Evolutionary conservation across 495 filamentous ascomycete species (phyloP).

Genomic region (Xylaria flabelliformis): DNA sequence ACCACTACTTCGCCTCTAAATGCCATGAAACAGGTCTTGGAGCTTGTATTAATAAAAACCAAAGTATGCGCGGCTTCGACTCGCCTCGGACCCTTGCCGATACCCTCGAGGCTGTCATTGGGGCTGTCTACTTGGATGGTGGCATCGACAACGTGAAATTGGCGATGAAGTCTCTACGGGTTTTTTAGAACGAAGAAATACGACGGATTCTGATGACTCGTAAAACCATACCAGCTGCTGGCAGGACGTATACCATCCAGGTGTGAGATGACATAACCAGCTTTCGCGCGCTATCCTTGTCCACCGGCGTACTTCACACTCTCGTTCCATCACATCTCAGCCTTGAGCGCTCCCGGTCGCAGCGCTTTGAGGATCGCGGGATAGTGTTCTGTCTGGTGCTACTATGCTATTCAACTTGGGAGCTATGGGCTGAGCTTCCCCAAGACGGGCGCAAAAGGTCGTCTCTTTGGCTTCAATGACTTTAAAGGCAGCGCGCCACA

Average conservation of each 20-base stretch:
- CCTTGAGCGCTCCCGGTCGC: neutral
- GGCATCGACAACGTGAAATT: conserved; percentile 10
- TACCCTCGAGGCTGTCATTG: conserved; percentile 17
- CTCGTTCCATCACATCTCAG: neutral
- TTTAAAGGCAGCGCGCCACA: neutral
- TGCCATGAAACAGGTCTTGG: neutral
- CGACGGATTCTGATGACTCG: neutral
- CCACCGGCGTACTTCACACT: neutral
- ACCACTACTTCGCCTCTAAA: neutral
- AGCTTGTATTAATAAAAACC: neutral
- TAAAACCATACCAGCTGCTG: neutral
- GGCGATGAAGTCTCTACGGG: neutral
- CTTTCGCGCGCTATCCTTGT: neutral
- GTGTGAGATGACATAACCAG: neutral
- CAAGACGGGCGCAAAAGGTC: neutral
- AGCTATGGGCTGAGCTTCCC: neutral
- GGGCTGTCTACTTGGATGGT: conserved; percentile 16
- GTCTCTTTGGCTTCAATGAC: neutral
- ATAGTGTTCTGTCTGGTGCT: neutral
- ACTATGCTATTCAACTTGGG: neutral
- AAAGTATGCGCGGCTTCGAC: neutral
- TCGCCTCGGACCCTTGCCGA: conserved; percentile 8
- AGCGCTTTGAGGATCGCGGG: neutral
- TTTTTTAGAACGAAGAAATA: neutral
- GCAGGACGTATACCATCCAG: neutral